These are phyloP conservation scores for Balakata baccata DNA, from an alignment of 345 rosid species.

Conservation along the genomic window DNA sequence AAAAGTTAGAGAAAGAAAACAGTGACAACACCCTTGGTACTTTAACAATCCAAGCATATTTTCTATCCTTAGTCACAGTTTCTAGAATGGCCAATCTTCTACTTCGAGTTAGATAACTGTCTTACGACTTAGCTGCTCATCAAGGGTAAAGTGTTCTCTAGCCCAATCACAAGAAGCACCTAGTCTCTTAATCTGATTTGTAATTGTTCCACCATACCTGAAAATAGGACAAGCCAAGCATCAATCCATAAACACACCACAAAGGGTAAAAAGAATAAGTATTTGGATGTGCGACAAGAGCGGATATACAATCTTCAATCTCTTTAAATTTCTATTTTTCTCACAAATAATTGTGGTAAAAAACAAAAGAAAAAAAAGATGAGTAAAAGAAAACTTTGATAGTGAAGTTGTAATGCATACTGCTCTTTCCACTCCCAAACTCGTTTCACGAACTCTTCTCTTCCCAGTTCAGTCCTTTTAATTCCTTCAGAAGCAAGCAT, in stretches of 20 bases:
- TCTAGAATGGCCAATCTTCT: slow-evolving; percentile 10
- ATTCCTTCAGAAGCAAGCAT: slow-evolving; percentile 93
- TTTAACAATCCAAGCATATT: slow-evolving; percentile 1
- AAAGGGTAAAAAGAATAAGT: not conserved
- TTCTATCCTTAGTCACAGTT: not conserved
- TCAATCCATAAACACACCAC: not conserved
- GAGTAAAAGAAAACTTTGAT: not conserved
- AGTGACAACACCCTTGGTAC: not conserved
- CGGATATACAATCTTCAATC: not conserved
- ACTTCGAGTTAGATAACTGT: slow-evolving; percentile 42
- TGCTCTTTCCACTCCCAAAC: slow-evolving; percentile 99
- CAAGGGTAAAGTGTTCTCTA: slow-evolving; percentile 90
- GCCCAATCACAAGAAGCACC: slow-evolving; percentile 99
- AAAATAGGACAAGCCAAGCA: slow-evolving; percentile 19
- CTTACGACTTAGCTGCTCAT: slow-evolving; percentile 98
- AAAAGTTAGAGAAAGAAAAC: not conserved
- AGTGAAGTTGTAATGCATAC: slow-evolving; percentile 42
- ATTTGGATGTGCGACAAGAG: not conserved
- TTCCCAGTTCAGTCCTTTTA: slow-evolving; percentile 68
- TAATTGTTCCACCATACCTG: slow-evolving; percentile 93
- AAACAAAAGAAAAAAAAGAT: not conserved
- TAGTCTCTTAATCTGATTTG: slow-evolving; percentile 90
- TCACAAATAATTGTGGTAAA: not conserved
- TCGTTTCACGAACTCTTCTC: slow-evolving; percentile 85
- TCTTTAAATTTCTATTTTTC: not conserved